phyloP scores from a whole-genome alignment of 2,329 filamentous ascomycete species.

The Diaporthe longicolla region DNA sequence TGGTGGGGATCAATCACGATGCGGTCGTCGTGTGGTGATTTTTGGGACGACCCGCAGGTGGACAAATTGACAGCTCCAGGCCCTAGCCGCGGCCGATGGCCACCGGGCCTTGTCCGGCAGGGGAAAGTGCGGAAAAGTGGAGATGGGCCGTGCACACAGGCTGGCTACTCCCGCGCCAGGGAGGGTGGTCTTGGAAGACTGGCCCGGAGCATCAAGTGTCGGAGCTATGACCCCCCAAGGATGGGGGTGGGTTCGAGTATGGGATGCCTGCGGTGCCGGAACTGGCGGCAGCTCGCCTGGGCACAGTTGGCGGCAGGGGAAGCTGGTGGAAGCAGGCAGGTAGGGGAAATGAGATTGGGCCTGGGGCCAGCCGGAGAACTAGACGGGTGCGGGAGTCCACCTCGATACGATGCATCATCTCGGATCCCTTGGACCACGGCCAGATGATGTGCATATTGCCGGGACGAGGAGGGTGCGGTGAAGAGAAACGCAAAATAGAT shows the following conservation, averaged over 20 bases:
- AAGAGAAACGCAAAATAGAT: neutral
- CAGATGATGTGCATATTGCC: neutral
- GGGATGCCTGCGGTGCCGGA: constrained; percentile 31
- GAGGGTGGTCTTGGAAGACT: constrained; percentile 26
- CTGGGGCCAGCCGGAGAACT: constrained; percentile 25
- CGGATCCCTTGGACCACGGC: constrained; percentile 23
- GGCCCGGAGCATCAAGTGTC: constrained; percentile 40
- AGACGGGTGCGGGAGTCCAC: constrained; percentile 10
- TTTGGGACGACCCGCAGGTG: no score
- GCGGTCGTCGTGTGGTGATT: neutral
- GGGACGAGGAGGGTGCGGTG: neutral
- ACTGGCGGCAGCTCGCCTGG: constrained; percentile 37
- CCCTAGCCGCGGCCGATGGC: constrained; percentile 25
- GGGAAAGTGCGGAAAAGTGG: constrained; percentile 40
- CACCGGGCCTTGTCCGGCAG: constrained; percentile 39
- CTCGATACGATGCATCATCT: constrained; percentile 21
- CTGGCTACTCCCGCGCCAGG: constrained; percentile 32
- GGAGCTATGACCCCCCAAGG: constrained; percentile 31
- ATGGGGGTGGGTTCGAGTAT: constrained; percentile 14
- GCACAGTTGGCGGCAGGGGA: constrained; percentile 7
- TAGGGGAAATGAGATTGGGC: constrained; percentile 35
- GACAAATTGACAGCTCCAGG: neutral
- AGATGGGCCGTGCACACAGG: constrained; percentile 42
- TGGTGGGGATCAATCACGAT: constrained; percentile 6
- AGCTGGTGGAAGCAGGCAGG: no score